These are phyloP conservation scores for Trypanosoma mega DNA, from an alignment of 208 protist genomes.

Conservation along the genomic window DNA sequence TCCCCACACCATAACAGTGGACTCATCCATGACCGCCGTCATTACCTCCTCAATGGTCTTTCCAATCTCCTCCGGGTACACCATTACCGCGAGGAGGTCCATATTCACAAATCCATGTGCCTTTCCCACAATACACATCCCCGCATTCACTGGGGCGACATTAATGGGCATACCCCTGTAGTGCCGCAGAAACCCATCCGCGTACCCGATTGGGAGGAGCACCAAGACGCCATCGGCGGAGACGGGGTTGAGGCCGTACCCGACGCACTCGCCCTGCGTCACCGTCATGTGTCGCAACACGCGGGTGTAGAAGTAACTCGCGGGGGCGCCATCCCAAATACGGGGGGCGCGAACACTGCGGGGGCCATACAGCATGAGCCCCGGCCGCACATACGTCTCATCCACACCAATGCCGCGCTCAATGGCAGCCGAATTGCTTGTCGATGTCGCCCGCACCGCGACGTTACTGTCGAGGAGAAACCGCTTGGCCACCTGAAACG, in stretches of 20 bases:
- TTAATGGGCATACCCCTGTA: constrained; percentile 39
- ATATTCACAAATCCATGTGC: constrained; percentile 59
- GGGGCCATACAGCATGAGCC: constrained; percentile 54
- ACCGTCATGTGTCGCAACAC: constrained; percentile 44
- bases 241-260: constrained; percentile 40
- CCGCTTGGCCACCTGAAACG: constrained; percentile 37
- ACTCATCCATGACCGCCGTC: constrained; percentile 30
- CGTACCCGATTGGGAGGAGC: constrained; percentile 50
- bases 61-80: constrained; percentile 31
- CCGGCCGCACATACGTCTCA: constrained; percentile 50
- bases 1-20: constrained; percentile 39
- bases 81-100: constrained; percentile 38
- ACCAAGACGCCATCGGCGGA: constrained; percentile 39
- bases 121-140: constrained; percentile 25
- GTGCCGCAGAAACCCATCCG: constrained; percentile 54
- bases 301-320: constrained; percentile 48
- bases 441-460: constrained; percentile 50
- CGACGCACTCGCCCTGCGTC: constrained; percentile 40
- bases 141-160: constrained; percentile 25
- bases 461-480: constrained; percentile 37
- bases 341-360: constrained; percentile 30
- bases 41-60: constrained; percentile 37
- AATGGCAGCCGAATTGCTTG: constrained; percentile 50
- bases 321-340: constrained; percentile 36
- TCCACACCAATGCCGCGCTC: constrained; percentile 41